A percentile compares a stretch with the other conserved stretches of the same genome.
Evolutionary conservation across 345 rosid genomes (phyloP).

Genomic region (Carallia pectinifolia): DNA sequence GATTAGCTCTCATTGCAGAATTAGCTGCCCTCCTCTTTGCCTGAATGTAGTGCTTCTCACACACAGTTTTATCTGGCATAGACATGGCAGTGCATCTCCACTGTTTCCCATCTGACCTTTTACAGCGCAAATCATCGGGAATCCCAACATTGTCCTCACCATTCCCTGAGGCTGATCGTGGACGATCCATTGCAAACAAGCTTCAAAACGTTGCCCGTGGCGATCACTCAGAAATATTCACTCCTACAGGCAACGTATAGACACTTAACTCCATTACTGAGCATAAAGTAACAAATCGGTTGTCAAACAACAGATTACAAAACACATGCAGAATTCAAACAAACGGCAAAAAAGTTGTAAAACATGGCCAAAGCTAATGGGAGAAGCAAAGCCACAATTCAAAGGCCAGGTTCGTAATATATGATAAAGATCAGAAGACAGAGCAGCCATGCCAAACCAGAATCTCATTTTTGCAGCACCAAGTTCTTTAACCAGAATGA

Average conservation of each 20-base stretch:
- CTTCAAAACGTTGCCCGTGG: background rate
- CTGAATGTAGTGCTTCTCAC: constrained; percentile 94
- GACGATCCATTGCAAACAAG: constrained; percentile 41
- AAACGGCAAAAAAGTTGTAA: background rate
- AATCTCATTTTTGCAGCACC: too few relatives aligned
- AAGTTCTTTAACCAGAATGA: too few relatives aligned
- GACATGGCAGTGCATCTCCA: constrained; percentile 99
- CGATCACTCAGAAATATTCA: background rate
- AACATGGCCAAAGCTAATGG: background rate
- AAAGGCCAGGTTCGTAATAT: background rate
- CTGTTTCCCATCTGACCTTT: constrained; percentile 97
- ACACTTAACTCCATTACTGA: background rate
- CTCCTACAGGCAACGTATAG: constrained; percentile 9
- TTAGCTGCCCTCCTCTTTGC: constrained; percentile 95
- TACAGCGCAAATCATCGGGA: constrained; percentile 93
- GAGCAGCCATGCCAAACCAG: too few relatives aligned
- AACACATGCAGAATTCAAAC: background rate
- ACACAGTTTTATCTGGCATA: constrained; percentile 97
- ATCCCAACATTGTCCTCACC: constrained; percentile 68
- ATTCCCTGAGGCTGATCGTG: constrained; percentile 50
- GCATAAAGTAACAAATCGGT: background rate
- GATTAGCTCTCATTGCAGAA: constrained; percentile 79
- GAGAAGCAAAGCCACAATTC: background rate
- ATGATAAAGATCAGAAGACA: background rate
- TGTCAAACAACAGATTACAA: background rate